These are phyloP conservation scores for Sclerotinia minor DNA, from an alignment of 2,329 filamentous ascomycete genomes.

Conservation along the genomic window DNA sequence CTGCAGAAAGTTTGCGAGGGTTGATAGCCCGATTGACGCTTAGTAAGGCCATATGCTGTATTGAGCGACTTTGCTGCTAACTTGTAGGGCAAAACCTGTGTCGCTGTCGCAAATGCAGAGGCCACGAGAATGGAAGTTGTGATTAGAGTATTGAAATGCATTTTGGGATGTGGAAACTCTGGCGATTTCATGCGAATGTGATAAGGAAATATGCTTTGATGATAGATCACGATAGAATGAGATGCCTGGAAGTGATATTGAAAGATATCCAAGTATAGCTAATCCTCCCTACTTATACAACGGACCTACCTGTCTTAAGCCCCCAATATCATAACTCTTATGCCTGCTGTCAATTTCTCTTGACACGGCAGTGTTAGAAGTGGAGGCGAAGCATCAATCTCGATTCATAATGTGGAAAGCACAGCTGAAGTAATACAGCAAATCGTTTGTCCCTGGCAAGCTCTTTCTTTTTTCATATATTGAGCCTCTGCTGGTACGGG, in stretches of 20 bases:
- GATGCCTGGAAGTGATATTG: neutral
- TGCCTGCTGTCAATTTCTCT: neutral
- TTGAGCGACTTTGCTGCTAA: conserved; percentile 19
- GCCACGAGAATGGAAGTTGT: neutral
- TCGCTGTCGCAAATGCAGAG: neutral
- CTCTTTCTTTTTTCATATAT: neutral
- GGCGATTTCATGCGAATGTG: neutral
- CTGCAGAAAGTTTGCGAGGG: conserved; percentile 21
- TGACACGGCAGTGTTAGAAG: neutral
- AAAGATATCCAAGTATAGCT: neutral
- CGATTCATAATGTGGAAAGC: conserved; percentile 8
- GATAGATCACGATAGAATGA: neutral
- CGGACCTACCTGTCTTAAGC: neutral
- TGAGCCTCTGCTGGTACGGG: neutral
- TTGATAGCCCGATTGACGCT: conserved; percentile 25
- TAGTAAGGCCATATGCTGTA: neutral
- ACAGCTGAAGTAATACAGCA: conserved; percentile 12
- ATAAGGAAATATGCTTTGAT: neutral
- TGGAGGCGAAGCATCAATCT: conserved; percentile 18
- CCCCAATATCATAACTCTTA: neutral
- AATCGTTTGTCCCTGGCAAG: neutral
- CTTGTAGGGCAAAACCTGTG: conserved; percentile 16
- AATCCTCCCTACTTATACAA: conserved; percentile 6
- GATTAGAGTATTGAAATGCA: conserved; percentile 8
- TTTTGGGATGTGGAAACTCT: neutral